phyloP scores from a whole-genome alignment of 495 filamentous ascomycete species.

The Tuber magnatum region DNA sequence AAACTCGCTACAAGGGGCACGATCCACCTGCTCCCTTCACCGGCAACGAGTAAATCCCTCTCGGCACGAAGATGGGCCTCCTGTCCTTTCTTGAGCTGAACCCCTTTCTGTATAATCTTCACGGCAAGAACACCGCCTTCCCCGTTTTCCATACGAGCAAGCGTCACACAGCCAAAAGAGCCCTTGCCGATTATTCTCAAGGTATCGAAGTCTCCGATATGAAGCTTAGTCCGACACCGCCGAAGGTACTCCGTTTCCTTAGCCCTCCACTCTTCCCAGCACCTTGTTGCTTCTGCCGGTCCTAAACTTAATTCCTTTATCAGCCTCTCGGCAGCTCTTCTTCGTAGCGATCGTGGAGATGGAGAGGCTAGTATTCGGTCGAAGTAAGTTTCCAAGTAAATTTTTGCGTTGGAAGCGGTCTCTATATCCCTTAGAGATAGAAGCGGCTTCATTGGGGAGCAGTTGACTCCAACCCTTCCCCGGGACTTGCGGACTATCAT shows the following conservation, averaged over 20 bases:
- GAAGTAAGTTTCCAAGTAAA: constrained; percentile 80
- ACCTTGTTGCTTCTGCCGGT: neutral
- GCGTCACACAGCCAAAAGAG: constrained; percentile 83
- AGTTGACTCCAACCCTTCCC: neutral
- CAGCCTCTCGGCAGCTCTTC: constrained; percentile 58
- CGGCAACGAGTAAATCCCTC: constrained; percentile 80
- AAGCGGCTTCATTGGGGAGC: neutral
- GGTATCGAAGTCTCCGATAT: constrained; percentile 63
- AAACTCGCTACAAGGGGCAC: constrained; percentile 83
- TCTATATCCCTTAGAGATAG: constrained; percentile 65
- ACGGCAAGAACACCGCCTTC: constrained; percentile 66
- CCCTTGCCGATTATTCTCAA: constrained; percentile 87
- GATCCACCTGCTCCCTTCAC: constrained; percentile 76
- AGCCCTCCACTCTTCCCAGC: constrained; percentile 48
- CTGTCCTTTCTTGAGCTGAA: constrained; percentile 82
- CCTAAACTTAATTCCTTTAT: constrained; percentile 42
- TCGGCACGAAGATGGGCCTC: constrained; percentile 89
- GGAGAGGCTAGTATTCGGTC: constrained; percentile 53
- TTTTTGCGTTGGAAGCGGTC: constrained; percentile 67
- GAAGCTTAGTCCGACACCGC: constrained; percentile 53
- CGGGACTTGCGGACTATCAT: neutral
- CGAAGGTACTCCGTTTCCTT: constrained; percentile 72
- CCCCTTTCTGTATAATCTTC: constrained; percentile 90
- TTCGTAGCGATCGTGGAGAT: constrained; percentile 59
- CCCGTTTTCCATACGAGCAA: constrained; percentile 61